phyloP scores from a whole-genome alignment of 2,329 filamentous ascomycete species.

The Venturia aucupariae region DNA sequence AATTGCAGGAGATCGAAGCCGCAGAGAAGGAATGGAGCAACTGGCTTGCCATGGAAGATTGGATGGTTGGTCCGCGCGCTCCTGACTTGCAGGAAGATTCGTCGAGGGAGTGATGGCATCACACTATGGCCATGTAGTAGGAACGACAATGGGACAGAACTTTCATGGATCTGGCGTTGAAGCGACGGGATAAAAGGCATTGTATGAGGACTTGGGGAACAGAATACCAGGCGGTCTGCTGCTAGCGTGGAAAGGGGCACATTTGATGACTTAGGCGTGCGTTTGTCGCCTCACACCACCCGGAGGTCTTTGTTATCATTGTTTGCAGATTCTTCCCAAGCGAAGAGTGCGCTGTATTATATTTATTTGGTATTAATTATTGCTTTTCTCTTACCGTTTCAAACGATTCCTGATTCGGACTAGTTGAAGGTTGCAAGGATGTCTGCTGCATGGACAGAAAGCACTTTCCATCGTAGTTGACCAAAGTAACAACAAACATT shows the following conservation, averaged over 20 bases:
- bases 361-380: not conserved
- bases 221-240: not conserved
- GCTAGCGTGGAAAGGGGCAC: not conserved
- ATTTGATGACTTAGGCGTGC: not conserved
- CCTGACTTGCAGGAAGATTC: constrained; percentile 37
- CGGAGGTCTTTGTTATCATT: not conserved
- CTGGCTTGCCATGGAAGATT: constrained; percentile 95
- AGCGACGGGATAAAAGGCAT: not conserved
- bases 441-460: not conserved
- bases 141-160: not conserved
- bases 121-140: not conserved
- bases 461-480: not conserved
- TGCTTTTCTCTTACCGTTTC: not conserved
- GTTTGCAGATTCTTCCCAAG: not conserved
- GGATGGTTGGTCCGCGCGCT: constrained; percentile 85
- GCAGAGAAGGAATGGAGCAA: constrained; percentile 86
- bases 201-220: not conserved
- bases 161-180: not conserved
- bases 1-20: constrained; percentile 68
- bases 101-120: not conserved
- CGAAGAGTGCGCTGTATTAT: not conserved
- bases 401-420: not conserved
- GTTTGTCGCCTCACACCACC: not conserved
- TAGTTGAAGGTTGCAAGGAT: too few species aligned
- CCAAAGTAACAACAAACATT: not conserved